Percentiles rank a stretch among this genome's conserved stretches.
Evolutionary conservation across 768 basidiomycete species (phyloP).

Genomic region (Lentinula guzmanii): DNA sequence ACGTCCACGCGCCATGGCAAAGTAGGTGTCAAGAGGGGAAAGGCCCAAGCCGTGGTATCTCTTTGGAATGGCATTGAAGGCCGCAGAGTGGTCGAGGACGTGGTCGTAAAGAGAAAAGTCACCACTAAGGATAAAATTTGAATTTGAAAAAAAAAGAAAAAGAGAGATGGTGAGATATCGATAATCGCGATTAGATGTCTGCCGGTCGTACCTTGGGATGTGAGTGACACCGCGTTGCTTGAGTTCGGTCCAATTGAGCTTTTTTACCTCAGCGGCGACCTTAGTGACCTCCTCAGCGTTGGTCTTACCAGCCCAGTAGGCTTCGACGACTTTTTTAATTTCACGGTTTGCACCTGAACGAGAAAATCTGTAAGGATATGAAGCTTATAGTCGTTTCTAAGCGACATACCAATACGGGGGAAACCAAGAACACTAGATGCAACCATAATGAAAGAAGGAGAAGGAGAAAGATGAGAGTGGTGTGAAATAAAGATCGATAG

Average conservation of each 20-base stretch:
- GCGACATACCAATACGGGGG: slow-evolving; percentile 52
- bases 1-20: slow-evolving; percentile 98
- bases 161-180: slow-evolving; percentile 10
- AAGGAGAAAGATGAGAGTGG: background rate
- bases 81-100: slow-evolving; percentile 92
- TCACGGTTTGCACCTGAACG: slow-evolving; percentile 60
- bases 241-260: slow-evolving; percentile 59
- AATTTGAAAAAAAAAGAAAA: slow-evolving; percentile 13
- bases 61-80: slow-evolving; percentile 95
- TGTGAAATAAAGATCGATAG: background rate
- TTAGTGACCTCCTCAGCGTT: slow-evolving; percentile 60
- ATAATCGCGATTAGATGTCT: slow-evolving; percentile 8
- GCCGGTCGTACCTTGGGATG: slow-evolving; percentile 53
- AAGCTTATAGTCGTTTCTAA: slow-evolving; percentile 1
- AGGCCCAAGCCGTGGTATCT: slow-evolving; percentile 85
- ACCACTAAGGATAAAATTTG: slow-evolving; percentile 50
- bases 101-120: slow-evolving; percentile 99
- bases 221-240: slow-evolving; percentile 63
- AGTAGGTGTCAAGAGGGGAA: slow-evolving; percentile 90
- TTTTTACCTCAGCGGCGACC: slow-evolving; percentile 58
- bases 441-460: slow-evolving; percentile 32
- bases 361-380: background rate
- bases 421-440: slow-evolving; percentile 60
- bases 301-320: slow-evolving; percentile 73
- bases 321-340: slow-evolving; percentile 77